Base-by-base conservation (phyloP, 192 early-diverging fungal species). In the Coemansia sp. region DNA sequence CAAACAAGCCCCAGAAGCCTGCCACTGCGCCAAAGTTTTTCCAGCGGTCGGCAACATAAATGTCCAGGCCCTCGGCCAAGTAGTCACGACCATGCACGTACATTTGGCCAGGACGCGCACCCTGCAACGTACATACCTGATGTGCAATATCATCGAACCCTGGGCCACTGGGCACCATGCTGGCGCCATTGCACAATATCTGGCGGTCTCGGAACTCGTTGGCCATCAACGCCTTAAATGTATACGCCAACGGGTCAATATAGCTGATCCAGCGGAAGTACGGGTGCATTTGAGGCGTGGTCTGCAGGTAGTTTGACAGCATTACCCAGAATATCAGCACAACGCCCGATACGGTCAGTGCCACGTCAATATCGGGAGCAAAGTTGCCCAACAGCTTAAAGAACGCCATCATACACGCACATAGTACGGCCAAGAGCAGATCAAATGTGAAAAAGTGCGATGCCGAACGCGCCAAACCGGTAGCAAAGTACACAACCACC, bases 191-290 rank as follows among this genome's bases (percentile, higher is more conserved):
- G 41, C 78, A 80, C 6, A 40, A 33, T 21, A 75, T 20, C 20
- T 45, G 45, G n/a, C 76, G 69, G 13, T 45, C 23, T 68, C 59
- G 57, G 59, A 62, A 77, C 59, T 77, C 73, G 62, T 91, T 91
- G 35, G 70, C 71, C 55, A 88, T 53, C 19, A 91, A 70, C 16
- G 83, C 68, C 52, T 83, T 81, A 70, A 83, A 82, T 0, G 79
- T 86, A 59, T 89, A 91, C 0, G 81, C 68, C 18, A 89, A 62
- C n/a, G 87, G 87, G 52, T 86, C 84, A 33, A 87, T 83, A 78
- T 79, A 87, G 61, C 70, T 82, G n/a, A 88, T 69, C 81, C 84
- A 88, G 41, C 56, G 69, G 33, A 89, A 79, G 73, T 81, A 88
- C 35, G 50, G 30, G 55, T 80, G 81, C 82, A 88, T 82, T 6